Conservation (phyloP, 352 stramenopile species). For the Hyaloperonospora brassicae region DNA sequence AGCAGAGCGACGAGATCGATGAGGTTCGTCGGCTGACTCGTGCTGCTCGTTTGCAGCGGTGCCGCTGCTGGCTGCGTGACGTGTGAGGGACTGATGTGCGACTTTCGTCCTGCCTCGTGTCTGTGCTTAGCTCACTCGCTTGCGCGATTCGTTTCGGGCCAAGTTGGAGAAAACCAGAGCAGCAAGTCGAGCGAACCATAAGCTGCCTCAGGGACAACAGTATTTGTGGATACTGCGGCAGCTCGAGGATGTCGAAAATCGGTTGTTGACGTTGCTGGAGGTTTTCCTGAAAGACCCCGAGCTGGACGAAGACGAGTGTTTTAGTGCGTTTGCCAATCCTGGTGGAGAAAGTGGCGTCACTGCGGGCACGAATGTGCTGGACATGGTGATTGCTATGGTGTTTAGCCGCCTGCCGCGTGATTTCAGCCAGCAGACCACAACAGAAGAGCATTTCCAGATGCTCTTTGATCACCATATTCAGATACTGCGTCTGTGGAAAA, state of each 20-base stretch:
- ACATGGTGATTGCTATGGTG: constrained; percentile 83
- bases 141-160: constrained; percentile 61
- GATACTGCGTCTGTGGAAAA: constrained; percentile 74
- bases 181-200: constrained; percentile 18
- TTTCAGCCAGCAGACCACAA: constrained; percentile 38
- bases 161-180: constrained; percentile 41
- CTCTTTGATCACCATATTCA: constrained; percentile 74
- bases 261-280: constrained; percentile 50
- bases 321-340: constrained; percentile 31
- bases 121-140: constrained; percentile 33
- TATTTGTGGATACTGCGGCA: constrained; percentile 58
- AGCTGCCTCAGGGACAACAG: constrained; percentile 8
- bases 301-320: constrained; percentile 41
- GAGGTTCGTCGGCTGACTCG: constrained; percentile 19
- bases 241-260: constrained; percentile 74
- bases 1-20: constrained; percentile 69
- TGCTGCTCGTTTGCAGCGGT: neutral
- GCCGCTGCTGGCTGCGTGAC: neutral
- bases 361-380: constrained; percentile 67
- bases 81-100: neutral
- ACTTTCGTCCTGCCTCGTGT: neutral
- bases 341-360: constrained; percentile 18
- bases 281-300: constrained; percentile 50
- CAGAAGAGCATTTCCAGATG: constrained; percentile 67
- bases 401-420: constrained; percentile 75